phyloP scores from a whole-genome alignment of 164 flowering plant genomes.

The Macadamia integrifolia region DNA sequence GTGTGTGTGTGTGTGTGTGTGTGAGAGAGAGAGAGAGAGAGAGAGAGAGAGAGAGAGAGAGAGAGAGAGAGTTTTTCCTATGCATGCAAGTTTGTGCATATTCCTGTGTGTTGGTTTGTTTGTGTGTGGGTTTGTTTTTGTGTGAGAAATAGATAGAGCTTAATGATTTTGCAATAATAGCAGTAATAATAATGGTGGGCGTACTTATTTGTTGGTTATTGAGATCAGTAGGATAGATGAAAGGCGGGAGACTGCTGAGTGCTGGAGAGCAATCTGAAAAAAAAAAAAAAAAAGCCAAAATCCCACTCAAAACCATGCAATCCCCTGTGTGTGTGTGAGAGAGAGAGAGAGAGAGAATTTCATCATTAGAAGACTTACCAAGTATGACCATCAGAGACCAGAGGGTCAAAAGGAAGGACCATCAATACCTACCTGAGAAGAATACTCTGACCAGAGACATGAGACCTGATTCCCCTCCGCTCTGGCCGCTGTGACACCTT shows the following conservation, averaged over 20 bases:
- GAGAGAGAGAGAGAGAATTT: too few relatives aligned
- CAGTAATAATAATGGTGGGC: background rate
- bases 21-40: too few relatives aligned
- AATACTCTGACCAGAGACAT: too few relatives aligned
- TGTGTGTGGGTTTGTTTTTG: background rate
- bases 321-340: background rate
- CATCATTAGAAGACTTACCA: too few relatives aligned
- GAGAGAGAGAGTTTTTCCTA: background rate
- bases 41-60: too few relatives aligned
- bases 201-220: constrained; percentile 16
- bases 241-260: too few relatives aligned
- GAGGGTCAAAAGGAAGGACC: background rate
- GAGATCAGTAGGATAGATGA: background rate
- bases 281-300: constrained; percentile 28
- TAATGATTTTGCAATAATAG: constrained; percentile 23
- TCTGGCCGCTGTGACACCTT: too few relatives aligned
- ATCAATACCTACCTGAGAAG: too few relatives aligned
- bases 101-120: background rate
- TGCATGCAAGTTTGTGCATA: constrained; percentile 3
- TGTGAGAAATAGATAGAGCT: background rate
- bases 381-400: background rate
- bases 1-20: too few relatives aligned
- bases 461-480: too few relatives aligned
- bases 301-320: constrained; percentile 16
- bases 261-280: background rate